phyloP scores from a whole-genome alignment of 1,139 yeast species.

The Pichia sp. region DNA sequence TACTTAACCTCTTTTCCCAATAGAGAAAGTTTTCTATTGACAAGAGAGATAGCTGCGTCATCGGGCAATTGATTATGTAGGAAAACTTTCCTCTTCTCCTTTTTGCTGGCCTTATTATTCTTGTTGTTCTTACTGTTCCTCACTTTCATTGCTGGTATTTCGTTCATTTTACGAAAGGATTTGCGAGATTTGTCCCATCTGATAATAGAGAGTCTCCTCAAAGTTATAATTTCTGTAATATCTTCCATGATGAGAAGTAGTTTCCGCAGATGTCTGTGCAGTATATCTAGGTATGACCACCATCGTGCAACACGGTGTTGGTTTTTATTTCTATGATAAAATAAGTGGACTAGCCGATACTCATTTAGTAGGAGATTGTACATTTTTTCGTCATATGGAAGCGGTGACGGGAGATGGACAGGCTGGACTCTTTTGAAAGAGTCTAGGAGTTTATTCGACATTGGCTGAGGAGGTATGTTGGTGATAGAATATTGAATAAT shows the following conservation, averaged over 20 bases:
- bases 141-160: neutral
- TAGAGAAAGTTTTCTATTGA: slow-evolving; percentile 14
- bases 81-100: neutral
- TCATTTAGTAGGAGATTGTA: slow-evolving; percentile 36
- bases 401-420: neutral
- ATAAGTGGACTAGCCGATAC: slow-evolving; percentile 47
- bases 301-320: slow-evolving; percentile 71
- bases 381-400: slow-evolving; percentile 5
- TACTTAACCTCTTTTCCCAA: slow-evolving; percentile 26
- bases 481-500: too few species aligned
- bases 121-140: too few species aligned
- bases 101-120: too few species aligned
- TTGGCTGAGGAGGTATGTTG: too few species aligned
- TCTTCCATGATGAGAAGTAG: slow-evolving; percentile 27
- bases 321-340: slow-evolving; percentile 65
- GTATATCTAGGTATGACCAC: slow-evolving; percentile 67
- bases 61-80: slow-evolving; percentile 9
- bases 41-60: slow-evolving; percentile 10
- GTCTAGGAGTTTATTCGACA: slow-evolving; percentile 1
- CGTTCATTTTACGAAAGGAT: slow-evolving; percentile 7
- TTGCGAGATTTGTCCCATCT: slow-evolving; percentile 6
- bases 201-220: slow-evolving; percentile 9
- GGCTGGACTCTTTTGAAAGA: slow-evolving; percentile 2
- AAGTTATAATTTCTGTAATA: slow-evolving; percentile 17
- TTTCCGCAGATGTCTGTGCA: slow-evolving; percentile 50